Conservation (phyloP, 106 monocot genomes). For the Vanilla planifolia region DNA sequence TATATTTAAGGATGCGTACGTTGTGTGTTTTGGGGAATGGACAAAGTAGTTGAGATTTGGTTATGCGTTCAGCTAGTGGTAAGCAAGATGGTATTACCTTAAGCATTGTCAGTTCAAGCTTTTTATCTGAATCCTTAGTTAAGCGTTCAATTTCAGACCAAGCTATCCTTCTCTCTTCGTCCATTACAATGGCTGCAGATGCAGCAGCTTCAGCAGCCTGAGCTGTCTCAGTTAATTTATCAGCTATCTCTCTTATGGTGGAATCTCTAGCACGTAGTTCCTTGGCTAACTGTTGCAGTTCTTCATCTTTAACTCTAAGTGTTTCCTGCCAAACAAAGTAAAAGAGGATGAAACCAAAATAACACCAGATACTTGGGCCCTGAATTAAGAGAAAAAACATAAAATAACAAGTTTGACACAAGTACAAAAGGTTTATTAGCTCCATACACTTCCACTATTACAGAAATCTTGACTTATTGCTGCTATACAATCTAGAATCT, state of each 20-base stretch:
- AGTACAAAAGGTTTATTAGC: neutral
- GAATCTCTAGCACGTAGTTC: conserved; percentile 74
- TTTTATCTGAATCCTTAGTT: conserved; percentile 50
- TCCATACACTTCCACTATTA: no score
- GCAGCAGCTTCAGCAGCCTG: conserved; percentile 93
- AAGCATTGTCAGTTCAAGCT: conserved; percentile 23
- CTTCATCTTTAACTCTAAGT: conserved; percentile 90
- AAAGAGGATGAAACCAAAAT: conserved; percentile 4
- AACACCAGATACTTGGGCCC: neutral
- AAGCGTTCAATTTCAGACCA: conserved; percentile 63
- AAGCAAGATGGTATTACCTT: conserved; percentile 34
- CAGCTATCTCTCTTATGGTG: conserved; percentile 76
- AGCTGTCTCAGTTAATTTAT: conserved; percentile 87
- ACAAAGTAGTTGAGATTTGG: neutral
- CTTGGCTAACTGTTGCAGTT: conserved; percentile 70
- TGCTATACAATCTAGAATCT: neutral
- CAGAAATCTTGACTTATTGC: neutral
- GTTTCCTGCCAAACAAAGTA: conserved; percentile 54
- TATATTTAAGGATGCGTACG: no score
- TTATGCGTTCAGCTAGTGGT: neutral
- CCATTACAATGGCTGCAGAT: conserved; percentile 80
- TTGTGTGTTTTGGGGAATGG: no score
- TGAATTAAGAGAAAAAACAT: neutral
- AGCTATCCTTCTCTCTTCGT: conserved; percentile 74
- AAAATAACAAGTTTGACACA: neutral